Conservation (phyloP, 495 filamentous ascomycete genomes). For the Xylaria bambusicola region DNA sequence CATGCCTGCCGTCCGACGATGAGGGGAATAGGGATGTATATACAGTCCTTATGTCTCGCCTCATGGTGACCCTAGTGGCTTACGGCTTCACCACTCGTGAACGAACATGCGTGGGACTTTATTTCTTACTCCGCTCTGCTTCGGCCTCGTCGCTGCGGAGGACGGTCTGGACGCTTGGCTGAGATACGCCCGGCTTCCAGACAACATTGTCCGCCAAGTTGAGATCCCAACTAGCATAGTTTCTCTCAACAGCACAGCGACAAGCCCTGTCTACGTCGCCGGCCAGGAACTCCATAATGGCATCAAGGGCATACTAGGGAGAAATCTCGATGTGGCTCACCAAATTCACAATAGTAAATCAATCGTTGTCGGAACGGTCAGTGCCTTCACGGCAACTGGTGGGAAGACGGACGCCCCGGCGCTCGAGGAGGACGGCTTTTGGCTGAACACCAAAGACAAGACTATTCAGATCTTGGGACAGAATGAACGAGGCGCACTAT, state of each 20-base stretch:
- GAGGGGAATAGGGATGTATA: slow-evolving; percentile 12
- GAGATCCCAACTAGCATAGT: slow-evolving; percentile 53
- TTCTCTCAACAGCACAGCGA: slow-evolving; percentile 53
- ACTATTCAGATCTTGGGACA: slow-evolving; percentile 63
- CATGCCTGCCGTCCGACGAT: neutral
- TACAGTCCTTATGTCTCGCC: too few species aligned
- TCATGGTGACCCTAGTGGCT: too few species aligned
- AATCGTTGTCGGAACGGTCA: slow-evolving; percentile 60
- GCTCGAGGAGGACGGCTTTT: slow-evolving; percentile 65
- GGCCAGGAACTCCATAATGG: slow-evolving; percentile 62
- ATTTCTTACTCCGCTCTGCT: slow-evolving; percentile 29
- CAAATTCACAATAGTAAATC: slow-evolving; percentile 21
- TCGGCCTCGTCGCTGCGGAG: slow-evolving; percentile 49
- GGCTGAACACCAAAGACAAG: slow-evolving; percentile 49
- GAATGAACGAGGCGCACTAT: slow-evolving; percentile 68
- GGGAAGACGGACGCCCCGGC: slow-evolving; percentile 38
- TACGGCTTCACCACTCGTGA: neutral
- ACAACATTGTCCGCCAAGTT: slow-evolving; percentile 36
- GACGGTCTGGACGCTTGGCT: slow-evolving; percentile 65
- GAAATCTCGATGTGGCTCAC: slow-evolving; percentile 38
- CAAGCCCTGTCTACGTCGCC: slow-evolving; percentile 59
- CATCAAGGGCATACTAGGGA: slow-evolving; percentile 55
- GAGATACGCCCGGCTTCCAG: slow-evolving; percentile 60
- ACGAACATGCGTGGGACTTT: slow-evolving; percentile 36
- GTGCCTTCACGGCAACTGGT: slow-evolving; percentile 48